These are phyloP conservation scores for Scutellaria galericulata DNA, from an alignment of 257 asterid genomes.

Conservation along the genomic window DNA sequence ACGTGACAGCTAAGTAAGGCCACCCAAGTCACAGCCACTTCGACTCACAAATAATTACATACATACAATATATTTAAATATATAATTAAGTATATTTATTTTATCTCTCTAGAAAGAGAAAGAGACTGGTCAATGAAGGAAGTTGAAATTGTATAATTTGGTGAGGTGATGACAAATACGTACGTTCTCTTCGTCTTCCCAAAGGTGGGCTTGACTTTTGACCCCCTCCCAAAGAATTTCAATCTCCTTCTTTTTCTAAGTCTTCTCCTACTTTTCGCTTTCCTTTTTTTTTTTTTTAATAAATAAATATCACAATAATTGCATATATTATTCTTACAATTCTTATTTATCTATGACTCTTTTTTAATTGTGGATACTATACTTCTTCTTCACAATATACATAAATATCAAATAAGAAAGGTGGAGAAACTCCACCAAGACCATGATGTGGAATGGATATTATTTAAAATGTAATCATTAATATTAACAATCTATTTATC, in stretches of 20 bases:
- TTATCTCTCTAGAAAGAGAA: not conserved
- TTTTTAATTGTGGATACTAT: no score
- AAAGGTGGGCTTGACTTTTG: slow-evolving; percentile 61
- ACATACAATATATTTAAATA: not conserved
- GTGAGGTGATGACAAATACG: slow-evolving; percentile 15
- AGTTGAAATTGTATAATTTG: slow-evolving; percentile 12
- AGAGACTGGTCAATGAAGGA: slow-evolving; percentile 40
- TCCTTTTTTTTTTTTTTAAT: not conserved
- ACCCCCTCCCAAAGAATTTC: slow-evolving; percentile 32
- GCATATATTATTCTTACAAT: no score
- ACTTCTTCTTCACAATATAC: no score
- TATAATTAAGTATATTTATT: not conserved
- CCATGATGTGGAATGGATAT: not conserved
- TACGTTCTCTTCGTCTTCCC: slow-evolving; percentile 41
- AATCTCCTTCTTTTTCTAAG: slow-evolving; percentile 21
- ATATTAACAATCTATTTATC: not conserved
- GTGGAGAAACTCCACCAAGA: not conserved
- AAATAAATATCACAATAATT: no score
- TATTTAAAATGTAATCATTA: not conserved
- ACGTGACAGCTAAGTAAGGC: slow-evolving; percentile 25
- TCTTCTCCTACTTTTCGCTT: slow-evolving; percentile 14
- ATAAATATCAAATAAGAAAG: not conserved
- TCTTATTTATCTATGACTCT: no score
- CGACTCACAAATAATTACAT: not conserved
- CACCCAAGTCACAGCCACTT: not conserved